Evolutionary conservation across 2,329 filamentous ascomycete genomes (phyloP), one percentile per base, ranked within the genome.

Genomic region (Rutstroemia sp.): DNA sequence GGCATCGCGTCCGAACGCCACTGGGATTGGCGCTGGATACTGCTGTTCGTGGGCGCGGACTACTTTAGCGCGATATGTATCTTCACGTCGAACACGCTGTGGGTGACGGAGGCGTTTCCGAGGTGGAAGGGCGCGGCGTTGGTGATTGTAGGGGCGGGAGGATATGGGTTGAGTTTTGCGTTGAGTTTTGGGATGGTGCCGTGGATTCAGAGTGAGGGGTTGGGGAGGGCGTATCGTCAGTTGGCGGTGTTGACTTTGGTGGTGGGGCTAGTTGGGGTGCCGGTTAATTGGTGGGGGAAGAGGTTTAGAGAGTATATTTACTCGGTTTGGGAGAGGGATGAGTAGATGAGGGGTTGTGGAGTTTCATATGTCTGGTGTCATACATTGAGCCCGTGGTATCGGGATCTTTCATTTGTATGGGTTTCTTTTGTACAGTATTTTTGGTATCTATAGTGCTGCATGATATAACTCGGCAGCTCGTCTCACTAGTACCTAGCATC

Each of bases 71-170:
- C 49, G 10, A 54, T 55, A 19, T 18, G 56, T 12, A 27, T 61
- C 10, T 54, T 52, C 30, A 60, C 56, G 2, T 47, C 62, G 14
- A 60, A 52, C 18, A 57, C 55, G 3, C 49, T 64, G 1, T 62
- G 60, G 59, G 54, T 60, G 21, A 61, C 56, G n/a, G 62, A 61
- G 46, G 56, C 59, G 2, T 64, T 64, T 44, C 62, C 62, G 3
- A 37, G 54, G 14, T 63, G 58, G 56, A 56, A 56, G 9, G 61
- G 49, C 2, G 53, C 59, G 8, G 61, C 58, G 14, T 18, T 64
- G 12, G 52, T 57, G 5, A 52, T 61, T 14, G 58, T 63, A 14
- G 52, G 46, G 16, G 59, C 56, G 3, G 49, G 57, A 8, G 55
- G 62, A 19, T 62, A 62, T 39, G 56, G 38, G 2, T 45, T 52